Evolutionary conservation across 2,329 filamentous ascomycete genomes (phyloP), one percentile per base, ranked within the genome.

Genomic region (Ophiostoma himal-ulmi): DNA sequence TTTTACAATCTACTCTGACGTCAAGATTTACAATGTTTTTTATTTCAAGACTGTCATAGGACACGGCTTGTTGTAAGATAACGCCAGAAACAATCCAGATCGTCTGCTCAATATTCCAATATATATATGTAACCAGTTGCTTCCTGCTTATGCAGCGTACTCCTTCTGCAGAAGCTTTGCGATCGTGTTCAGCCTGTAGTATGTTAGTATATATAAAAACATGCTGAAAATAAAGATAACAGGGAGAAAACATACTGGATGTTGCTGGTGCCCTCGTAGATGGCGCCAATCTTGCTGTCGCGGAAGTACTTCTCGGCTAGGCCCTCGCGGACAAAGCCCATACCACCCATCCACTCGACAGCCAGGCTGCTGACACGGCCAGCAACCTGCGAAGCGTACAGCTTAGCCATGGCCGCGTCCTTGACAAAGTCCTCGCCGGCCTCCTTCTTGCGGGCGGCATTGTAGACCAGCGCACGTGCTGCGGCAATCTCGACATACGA

Each of bases 271-370:
- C 95, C 95, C 83, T 97, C 94, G 79, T 97, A 97, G 75, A 97
- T 98, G 74, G 93, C 93, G 11, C 95, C 95, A 77, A 99, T 99
- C 89, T 98, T 99, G 85, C 91, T 95, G 80, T 99, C 95, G 66
- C 95, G 86, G 86, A 91, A 99, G 83, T 90, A 97, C 88, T 99
- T 99, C 88, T 99, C 95, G 0, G 95, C 95, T 71, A 97, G 88
- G 0, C 95, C 95, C 80, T 99, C 95, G 64, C 95, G 85, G 20
- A 99, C 95, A 76, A 99, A 99, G 65, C 95, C 95, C 95, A 99
- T 98, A 73, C 95, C 95, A 67, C 95, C 95, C 94, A 98, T 98
- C 95, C 95, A 99, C 82, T 99, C 95, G 37, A 99, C 88, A 0
- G 94, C 95, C 67, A 91, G 86, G 7, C 94, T 89, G 70, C 90